These are phyloP conservation scores for Diaporthe sp. DNA, from an alignment of 2,329 filamentous ascomycete genomes.

Conservation along the genomic window DNA sequence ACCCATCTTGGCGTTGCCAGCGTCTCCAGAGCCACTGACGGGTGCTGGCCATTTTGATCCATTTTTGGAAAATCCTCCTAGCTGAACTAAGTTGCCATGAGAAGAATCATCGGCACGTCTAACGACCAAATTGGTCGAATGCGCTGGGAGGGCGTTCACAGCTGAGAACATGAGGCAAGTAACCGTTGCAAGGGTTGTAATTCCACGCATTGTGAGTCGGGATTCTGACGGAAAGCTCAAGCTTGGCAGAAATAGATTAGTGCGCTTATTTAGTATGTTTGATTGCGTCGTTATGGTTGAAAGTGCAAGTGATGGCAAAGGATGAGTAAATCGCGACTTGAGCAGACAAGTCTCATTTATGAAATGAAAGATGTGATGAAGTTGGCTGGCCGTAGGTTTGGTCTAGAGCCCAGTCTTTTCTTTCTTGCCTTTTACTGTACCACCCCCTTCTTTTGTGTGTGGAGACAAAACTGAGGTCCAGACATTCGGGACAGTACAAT, in stretches of 20 bases:
- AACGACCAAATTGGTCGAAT: not conserved
- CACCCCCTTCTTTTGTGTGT: not conserved
- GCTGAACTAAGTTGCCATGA: not conserved
- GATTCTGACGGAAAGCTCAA: not conserved
- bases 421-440: not conserved
- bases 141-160: not conserved
- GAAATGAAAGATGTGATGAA: no score
- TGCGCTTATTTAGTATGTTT: not conserved
- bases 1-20: not conserved
- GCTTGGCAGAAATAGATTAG: not conserved
- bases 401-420: no score
- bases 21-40: not conserved
- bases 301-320: not conserved
- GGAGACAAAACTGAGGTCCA: not conserved
- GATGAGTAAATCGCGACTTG: not conserved
- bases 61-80: not conserved
- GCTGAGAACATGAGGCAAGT: not conserved
- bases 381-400: no score
- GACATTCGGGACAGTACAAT: no score
- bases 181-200: not conserved
- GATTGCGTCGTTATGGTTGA: not conserved
- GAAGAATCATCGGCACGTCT: not conserved
- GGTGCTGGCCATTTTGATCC: not conserved
- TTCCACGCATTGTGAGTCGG: not conserved
- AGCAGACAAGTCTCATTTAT: not conserved